Base-by-base conservation (phyloP, 139 green algal genomes). In the Cymbomonas tetramitiformis region DNA sequence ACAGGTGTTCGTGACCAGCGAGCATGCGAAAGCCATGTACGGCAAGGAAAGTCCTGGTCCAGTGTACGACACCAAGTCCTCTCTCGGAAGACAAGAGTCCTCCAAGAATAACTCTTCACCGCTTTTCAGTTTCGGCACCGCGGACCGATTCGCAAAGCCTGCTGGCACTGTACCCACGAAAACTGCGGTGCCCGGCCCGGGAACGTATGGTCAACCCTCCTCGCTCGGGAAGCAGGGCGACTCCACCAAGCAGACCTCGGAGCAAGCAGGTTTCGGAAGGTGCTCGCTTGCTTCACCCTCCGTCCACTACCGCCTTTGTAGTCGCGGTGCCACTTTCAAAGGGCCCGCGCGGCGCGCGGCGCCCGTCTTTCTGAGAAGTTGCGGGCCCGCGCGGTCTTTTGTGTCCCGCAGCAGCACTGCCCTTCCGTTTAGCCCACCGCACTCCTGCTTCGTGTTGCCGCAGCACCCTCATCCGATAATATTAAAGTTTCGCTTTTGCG, bases 191-290 rank as follows among this genome's bases (percentile, higher is more conserved):
- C 36, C 36, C 15, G 36, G 36, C 12, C 36, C 36, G 12, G 36
- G 36, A 12, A 43, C 36, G 36, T 43, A 43, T 15, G 15, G 15
- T 12, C 12, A 12, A 12, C 12, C 12, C 12, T 12, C 12, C 15
- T 12, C 36, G 15, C 12, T 43, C 15, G 36, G 36, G 36, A 12
- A 12, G 36, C 36, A 43, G 36, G 36, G 12, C 12, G 36, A 43
- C 36, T 21, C 12, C 36, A 43, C 36, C 12, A 12, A 15, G 12
- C 15, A 12, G 12, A 43, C 12, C 15, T 12, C 36, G 12, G 36
- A 25, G 7, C 38, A 57, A n/a, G 38, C 43, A 21, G 30, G 26
- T 7, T 57, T 57, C 49, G 49, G 49, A 30, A 57, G 21, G 21
- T n/a, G n/a, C n/a, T n/a, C n/a, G n/a, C n/a, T n/a, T n/a, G n/a